phyloP scores from a whole-genome alignment of 208 protist genomes.

The Trypanosoma boissoni region DNA sequence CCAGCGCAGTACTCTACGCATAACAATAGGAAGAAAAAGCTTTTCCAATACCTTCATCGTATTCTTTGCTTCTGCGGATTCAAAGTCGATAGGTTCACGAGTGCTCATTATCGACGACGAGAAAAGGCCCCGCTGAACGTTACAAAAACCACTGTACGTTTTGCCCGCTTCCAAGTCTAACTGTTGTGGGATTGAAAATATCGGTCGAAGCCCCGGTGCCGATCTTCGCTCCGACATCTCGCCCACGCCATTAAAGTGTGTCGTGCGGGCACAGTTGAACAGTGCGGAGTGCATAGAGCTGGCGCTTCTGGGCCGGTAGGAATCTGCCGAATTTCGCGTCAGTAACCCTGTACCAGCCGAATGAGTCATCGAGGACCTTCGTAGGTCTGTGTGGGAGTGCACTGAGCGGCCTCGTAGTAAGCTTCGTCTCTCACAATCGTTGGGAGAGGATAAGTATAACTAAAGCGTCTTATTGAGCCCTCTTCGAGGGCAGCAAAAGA shows the following conservation, averaged over 20 bases:
- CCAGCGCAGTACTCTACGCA: conserved; percentile 36
- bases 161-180: neutral
- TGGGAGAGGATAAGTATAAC: no score
- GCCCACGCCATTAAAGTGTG: neutral
- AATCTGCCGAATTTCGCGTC: no score
- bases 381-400: no score
- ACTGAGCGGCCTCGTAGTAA: no score
- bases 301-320: no score
- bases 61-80: conserved; percentile 30
- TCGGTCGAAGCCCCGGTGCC: conserved; percentile 31
- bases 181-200: conserved; percentile 16
- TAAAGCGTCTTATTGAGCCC: no score
- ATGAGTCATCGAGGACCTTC: no score
- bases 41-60: conserved; percentile 42
- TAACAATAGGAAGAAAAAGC: conserved; percentile 58
- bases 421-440: no score
- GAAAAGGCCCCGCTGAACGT: conserved; percentile 1
- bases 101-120: neutral
- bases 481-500: no score
- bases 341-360: no score
- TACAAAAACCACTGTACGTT: conserved; percentile 5
- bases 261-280: neutral
- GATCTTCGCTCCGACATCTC: neutral
- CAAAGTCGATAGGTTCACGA: conserved; percentile 37
- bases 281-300: neutral